Conservation (phyloP, 202 grass and related monocot species). For the Carex arenaria region DNA sequence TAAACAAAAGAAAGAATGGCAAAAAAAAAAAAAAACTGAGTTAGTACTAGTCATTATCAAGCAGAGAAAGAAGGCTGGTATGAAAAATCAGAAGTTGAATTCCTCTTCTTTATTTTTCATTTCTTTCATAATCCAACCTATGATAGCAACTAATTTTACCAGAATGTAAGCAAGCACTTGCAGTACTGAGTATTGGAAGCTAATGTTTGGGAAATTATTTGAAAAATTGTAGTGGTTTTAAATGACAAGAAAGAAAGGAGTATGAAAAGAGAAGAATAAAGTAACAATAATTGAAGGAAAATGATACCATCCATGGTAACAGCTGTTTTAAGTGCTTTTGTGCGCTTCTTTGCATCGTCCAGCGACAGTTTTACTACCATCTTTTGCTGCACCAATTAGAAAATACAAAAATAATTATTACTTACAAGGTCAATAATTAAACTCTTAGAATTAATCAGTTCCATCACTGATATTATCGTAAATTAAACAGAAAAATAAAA, state of each 20-base stretch:
- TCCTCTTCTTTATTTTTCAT: not conserved
- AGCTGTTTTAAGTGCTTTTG: conserved; percentile 64
- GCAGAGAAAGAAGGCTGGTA: not conserved
- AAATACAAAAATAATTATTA: no score
- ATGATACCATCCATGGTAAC: conserved; percentile 41
- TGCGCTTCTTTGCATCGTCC: conserved; percentile 41
- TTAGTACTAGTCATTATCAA: not conserved
- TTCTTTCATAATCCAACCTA: not conserved
- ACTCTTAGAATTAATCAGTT: not conserved
- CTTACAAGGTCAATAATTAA: no score
- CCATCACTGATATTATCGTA: not conserved
- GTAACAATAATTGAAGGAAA: not conserved
- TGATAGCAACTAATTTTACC: not conserved
- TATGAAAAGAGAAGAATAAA: not conserved
- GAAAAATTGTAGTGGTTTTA: no score
- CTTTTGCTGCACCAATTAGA: conserved; percentile 49
- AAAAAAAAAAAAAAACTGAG: not conserved
- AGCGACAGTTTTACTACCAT: conserved; percentile 49
- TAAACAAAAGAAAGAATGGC: not conserved
- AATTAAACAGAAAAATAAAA: not conserved
- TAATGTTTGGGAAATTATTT: no score
- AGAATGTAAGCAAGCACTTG: not conserved
- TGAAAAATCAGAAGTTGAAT: not conserved
- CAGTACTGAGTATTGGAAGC: no score
- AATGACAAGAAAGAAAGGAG: no score